These are phyloP conservation scores for Citrus sinensis DNA, from an alignment of 345 rosid genomes.

Conservation along the genomic window DVS_A1.0 CM039166.1:13059501-13060000, in stretches of 20 bases:
- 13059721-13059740: slow-evolving; percentile 27
- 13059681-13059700: slow-evolving; percentile 37
- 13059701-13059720: slow-evolving; percentile 25
- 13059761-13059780: slow-evolving; percentile 44
- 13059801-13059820: slow-evolving; percentile 34
- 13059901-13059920: slow-evolving; percentile 41
- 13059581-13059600: slow-evolving; percentile 30
- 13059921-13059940: slow-evolving; percentile 38
- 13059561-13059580: slow-evolving; percentile 31
- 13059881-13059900: slow-evolving; percentile 46
- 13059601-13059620: slow-evolving; percentile 28
- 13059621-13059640: slow-evolving; percentile 30
- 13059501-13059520: slow-evolving; percentile 29
- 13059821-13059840: slow-evolving; percentile 38
- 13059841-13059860: slow-evolving; percentile 37
- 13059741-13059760: slow-evolving; percentile 24
- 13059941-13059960: slow-evolving; percentile 34
- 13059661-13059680: slow-evolving; percentile 28
- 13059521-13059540: slow-evolving; percentile 27
- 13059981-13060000: slow-evolving; percentile 72
- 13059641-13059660: slow-evolving; percentile 36
- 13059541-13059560: slow-evolving; percentile 30
- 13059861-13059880: slow-evolving; percentile 35
- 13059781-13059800: slow-evolving; percentile 18
- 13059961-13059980: slow-evolving; percentile 46